Base-by-base conservation (phyloP, 2,329 filamentous ascomycete genomes). In the Diaporthe eres region DNA sequence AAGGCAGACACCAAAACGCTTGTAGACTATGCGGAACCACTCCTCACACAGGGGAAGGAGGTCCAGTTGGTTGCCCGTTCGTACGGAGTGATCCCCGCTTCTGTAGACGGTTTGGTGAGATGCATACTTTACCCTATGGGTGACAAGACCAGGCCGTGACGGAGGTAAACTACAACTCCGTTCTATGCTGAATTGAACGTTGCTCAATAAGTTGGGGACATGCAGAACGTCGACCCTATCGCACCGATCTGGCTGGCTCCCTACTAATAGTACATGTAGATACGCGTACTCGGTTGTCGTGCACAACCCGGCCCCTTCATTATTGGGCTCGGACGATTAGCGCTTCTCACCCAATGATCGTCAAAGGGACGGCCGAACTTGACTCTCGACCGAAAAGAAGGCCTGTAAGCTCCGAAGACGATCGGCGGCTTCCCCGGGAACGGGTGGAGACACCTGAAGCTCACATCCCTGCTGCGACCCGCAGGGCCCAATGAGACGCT, bases 401-500 rank as follows among this genome's bases (percentile, higher is more conserved):
- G 25, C 47, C 31, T 34, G 47, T 28, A 47, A 70, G 65, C 8
- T 22, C 49, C 49, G 65, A 55, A 9, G 34, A 17, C 10, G 49
- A 70, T 70, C 65, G 65, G 65, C 65, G 65, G 65, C 17, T 70
- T 55, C 34, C 49, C 65, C 65, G 65, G 65, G 65, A 55, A 28
- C n/a, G 12, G 10, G 65, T 70, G 65, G 65, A 34, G 49, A 55
- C 47, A 6, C 42, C 39, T 49, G 70, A 25, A 60, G 70, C 57
- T 60, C 28, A 31, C 31, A 47, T 39, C 53, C 42, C 9, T 57
- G 57, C 28, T 31, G 28, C 34, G 19, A 28, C 19, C 28, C 22
- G 25, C 53, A 65, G 39, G 42, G 42, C 55, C 71, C 74, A 75
- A 75, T 75, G 51, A 60, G 70, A 47, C 51, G n/a, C 74, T 68